phyloP scores from a whole-genome alignment of 2,329 filamentous ascomycete genomes.

The Ophiostoma quercus region DNA sequence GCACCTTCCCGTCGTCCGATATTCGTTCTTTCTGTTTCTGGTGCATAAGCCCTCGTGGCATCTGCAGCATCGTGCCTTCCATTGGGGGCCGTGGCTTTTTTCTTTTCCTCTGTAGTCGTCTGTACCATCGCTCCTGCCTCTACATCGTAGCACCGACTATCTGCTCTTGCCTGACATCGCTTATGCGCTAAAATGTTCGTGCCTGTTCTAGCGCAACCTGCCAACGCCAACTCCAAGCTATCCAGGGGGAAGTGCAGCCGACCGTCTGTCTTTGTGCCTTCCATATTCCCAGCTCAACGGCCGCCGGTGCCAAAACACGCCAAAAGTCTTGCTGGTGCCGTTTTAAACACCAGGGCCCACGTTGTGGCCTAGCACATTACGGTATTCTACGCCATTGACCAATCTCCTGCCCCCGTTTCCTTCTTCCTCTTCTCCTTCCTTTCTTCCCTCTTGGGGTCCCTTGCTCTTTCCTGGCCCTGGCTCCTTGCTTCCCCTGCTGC shows the following conservation, averaged over 20 bases:
- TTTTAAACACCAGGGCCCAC: conserved; percentile 18
- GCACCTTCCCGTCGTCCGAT: not conserved
- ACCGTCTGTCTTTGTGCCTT: conserved; percentile 14
- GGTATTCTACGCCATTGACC: conserved; percentile 19
- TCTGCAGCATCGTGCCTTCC: not conserved
- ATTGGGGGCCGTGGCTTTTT: not conserved
- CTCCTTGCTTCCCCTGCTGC: not conserved
- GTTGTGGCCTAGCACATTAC: conserved; percentile 13
- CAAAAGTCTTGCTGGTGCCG: conserved; percentile 2
- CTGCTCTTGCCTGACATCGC: not conserved
- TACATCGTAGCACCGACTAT: not conserved
- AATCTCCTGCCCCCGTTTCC: conserved; percentile 19
- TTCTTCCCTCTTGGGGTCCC: not conserved
- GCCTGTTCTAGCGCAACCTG: conserved; percentile 6
- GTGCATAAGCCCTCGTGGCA: not conserved
- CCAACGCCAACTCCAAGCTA: conserved; percentile 12
- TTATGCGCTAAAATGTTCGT: not conserved
- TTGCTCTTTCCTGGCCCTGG: conserved; percentile 8
- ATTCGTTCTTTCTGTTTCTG: not conserved
- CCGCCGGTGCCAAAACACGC: conserved; percentile 7
- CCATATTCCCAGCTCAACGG: conserved; percentile 18
- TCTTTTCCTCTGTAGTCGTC: not conserved
- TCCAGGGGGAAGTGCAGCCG: conserved; percentile 14
- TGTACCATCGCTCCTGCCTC: not conserved
- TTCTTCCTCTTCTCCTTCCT: not conserved